Conservation (phyloP, 495 filamentous ascomycete species). For the Entonaema liquescens region DNA sequence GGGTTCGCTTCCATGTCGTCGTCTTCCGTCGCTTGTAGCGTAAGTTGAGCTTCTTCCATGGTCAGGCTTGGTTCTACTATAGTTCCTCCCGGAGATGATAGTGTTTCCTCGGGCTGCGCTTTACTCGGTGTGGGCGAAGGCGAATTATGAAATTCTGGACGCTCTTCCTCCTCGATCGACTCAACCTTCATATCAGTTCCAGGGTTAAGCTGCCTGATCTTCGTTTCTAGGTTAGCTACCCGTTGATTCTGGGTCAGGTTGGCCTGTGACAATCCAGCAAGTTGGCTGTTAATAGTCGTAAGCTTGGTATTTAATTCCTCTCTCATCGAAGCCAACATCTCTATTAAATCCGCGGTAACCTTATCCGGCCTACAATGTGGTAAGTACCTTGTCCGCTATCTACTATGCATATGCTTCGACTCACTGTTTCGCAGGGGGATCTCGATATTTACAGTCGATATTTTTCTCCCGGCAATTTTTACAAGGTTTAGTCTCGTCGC, state of each 20-base stretch:
- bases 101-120: constrained; percentile 36
- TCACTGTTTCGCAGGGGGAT: constrained; percentile 73
- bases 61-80: constrained; percentile 41
- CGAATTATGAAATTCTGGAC: constrained; percentile 27
- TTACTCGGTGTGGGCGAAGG: constrained; percentile 28
- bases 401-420: constrained; percentile 30
- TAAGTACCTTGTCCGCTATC: constrained; percentile 27
- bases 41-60: constrained; percentile 46
- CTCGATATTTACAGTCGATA: constrained; percentile 69
- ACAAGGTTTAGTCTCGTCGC: constrained; percentile 71
- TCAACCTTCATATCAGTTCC: constrained; percentile 43
- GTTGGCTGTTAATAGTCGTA: constrained; percentile 25
- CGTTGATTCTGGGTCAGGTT: constrained; percentile 32
- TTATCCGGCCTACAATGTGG: constrained; percentile 59
- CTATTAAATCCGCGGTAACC: constrained; percentile 59
- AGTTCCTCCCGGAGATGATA: constrained; percentile 42
- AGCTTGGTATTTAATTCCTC: constrained; percentile 44
- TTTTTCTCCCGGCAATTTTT: constrained; percentile 65
- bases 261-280: constrained; percentile 23
- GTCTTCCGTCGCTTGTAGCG: constrained; percentile 48
- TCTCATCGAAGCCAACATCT: constrained; percentile 48
- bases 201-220: constrained; percentile 36
- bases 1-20: constrained; percentile 57
- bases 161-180: constrained; percentile 45
- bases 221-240: constrained; percentile 39